A percentile compares a stretch with the other conserved stretches of the same genome.
These are phyloP conservation scores for Moesziomyces sp. DNA, from an alignment of 1,284 basidiomycete species.

Conservation along the genomic window DNA sequence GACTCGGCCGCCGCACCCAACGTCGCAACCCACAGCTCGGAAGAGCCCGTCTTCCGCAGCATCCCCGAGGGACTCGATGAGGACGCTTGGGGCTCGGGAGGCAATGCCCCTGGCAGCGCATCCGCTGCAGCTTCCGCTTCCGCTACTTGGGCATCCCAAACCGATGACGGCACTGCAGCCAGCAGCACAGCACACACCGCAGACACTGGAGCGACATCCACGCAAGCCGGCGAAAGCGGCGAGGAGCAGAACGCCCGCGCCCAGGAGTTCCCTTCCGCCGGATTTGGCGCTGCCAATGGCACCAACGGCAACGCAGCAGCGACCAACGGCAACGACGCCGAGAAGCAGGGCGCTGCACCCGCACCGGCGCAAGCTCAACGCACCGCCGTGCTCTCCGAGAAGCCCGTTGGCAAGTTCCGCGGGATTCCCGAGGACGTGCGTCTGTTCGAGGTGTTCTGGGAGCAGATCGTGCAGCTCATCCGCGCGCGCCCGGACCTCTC, in stretches of 20 bases:
- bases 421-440: slow-evolving; percentile 66
- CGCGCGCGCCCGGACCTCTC: slow-evolving; percentile 66
- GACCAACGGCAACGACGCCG: slow-evolving; percentile 30
- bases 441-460: slow-evolving; percentile 67
- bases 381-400: slow-evolving; percentile 19
- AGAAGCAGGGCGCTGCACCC: slow-evolving; percentile 19
- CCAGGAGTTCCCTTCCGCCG: slow-evolving; percentile 36
- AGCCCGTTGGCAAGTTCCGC: slow-evolving; percentile 58
- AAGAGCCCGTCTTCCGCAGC: slow-evolving; percentile 50
- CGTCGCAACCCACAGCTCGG: slow-evolving; percentile 62
- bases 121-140: slow-evolving; percentile 18
- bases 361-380: slow-evolving; percentile 23
- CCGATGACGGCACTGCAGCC: slow-evolving; percentile 36
- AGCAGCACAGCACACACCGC: slow-evolving; percentile 38
- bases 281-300: slow-evolving; percentile 13
- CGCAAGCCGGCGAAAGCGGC: slow-evolving; percentile 10
- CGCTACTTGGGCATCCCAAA: slow-evolving; percentile 39
- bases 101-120: slow-evolving; percentile 16
- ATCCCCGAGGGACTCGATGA: slow-evolving; percentile 62
- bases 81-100: slow-evolving; percentile 50
- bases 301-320: slow-evolving; percentile 22
- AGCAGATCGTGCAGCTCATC: slow-evolving; percentile 66
- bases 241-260: slow-evolving; percentile 35
- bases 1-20: slow-evolving; percentile 60
- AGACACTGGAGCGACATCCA: slow-evolving; percentile 24